Conservation (phyloP, 192 early-diverging fungal species). For the Backusella psychrophila region DNA sequence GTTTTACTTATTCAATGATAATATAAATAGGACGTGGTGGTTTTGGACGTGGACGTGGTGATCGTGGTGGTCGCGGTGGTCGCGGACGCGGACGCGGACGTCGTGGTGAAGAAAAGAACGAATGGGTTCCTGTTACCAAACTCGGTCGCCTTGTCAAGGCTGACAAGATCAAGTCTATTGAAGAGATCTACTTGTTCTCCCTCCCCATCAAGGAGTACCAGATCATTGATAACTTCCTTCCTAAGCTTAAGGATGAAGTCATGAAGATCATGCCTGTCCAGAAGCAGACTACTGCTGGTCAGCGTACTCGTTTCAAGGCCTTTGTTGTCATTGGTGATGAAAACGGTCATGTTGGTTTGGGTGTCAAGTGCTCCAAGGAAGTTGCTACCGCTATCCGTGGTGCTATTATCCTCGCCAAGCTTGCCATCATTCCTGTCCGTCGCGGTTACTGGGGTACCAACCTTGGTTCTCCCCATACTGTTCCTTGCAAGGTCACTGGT, state of each 20-base stretch:
- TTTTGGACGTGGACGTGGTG: conserved; percentile 76
- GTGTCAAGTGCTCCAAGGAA: conserved; percentile 99
- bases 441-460: conserved; percentile 98
- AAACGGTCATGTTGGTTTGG: conserved; percentile 97
- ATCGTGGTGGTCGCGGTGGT: conserved; percentile 75
- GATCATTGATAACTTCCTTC: conserved; percentile 95
- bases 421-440: conserved; percentile 96
- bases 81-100: no score
- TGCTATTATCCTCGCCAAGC: conserved; percentile 98
- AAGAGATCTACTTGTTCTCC: conserved; percentile 98
- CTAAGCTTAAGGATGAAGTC: conserved; percentile 97
- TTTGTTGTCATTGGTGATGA: conserved; percentile 98
- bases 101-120: conserved; percentile 83
- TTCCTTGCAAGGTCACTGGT: conserved; percentile 96
- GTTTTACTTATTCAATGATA: neutral
- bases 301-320: conserved; percentile 99
- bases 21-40: conserved; percentile 63
- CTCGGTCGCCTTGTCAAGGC: conserved; percentile 98
- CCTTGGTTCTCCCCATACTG: conserved; percentile 97
- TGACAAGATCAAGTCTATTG: conserved; percentile 94
- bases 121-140: conserved; percentile 95
- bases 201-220: conserved; percentile 99
- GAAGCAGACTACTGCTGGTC: conserved; percentile 99
- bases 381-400: conserved; percentile 98
- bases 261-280: conserved; percentile 99